Evolutionary conservation across 306 rosid genomes (phyloP).

Genomic region (Cucurbita moschata): DNA sequence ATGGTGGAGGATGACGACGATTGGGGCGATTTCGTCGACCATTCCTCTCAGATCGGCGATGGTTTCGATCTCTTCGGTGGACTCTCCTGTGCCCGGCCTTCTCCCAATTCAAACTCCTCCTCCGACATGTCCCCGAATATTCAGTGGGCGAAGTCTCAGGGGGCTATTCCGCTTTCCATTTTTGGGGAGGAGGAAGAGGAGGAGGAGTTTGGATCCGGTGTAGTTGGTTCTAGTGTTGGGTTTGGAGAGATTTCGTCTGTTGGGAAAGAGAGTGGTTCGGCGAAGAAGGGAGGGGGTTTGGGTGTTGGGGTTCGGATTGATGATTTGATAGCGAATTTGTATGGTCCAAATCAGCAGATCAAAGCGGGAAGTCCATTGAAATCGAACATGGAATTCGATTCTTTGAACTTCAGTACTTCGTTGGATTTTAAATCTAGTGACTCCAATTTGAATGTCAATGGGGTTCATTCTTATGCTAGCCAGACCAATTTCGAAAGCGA

Average conservation of each 20-base stretch:
- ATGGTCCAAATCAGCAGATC: conserved; percentile 21
- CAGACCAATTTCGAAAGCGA: conserved; percentile 7
- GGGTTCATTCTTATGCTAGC: not conserved
- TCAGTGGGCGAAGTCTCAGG: conserved; percentile 36
- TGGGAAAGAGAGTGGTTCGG: conserved; percentile 13
- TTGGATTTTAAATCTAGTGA: conserved; percentile 5
- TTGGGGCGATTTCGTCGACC: conserved; percentile 55
- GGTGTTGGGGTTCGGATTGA: conserved; percentile 23
- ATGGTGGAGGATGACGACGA: conserved; percentile 60
- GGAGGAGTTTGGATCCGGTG: conserved; percentile 17
- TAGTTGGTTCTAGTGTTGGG: conserved; percentile 9
- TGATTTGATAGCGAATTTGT: conserved; percentile 36
- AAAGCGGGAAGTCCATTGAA: conserved; percentile 22
- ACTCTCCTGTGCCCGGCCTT: not conserved
- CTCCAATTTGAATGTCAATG: conserved; percentile 10
- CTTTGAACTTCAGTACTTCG: not conserved
- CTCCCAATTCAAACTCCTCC: conserved; percentile 10
- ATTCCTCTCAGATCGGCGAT: conserved; percentile 31
- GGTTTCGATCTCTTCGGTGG: conserved; percentile 1
- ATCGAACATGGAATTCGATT: not conserved
- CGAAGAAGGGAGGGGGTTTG: conserved; percentile 22
- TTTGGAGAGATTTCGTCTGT: conserved; percentile 11
- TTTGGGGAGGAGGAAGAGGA: conserved; percentile 52
- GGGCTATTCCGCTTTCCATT: conserved; percentile 82
- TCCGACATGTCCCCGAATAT: conserved; percentile 11